Percentiles rank a stretch among this genome's conserved stretches.
These are phyloP conservation scores for Mucor mucedo DNA, from an alignment of 371 early-diverging fungal species.

Conservation along the genomic window DNA sequence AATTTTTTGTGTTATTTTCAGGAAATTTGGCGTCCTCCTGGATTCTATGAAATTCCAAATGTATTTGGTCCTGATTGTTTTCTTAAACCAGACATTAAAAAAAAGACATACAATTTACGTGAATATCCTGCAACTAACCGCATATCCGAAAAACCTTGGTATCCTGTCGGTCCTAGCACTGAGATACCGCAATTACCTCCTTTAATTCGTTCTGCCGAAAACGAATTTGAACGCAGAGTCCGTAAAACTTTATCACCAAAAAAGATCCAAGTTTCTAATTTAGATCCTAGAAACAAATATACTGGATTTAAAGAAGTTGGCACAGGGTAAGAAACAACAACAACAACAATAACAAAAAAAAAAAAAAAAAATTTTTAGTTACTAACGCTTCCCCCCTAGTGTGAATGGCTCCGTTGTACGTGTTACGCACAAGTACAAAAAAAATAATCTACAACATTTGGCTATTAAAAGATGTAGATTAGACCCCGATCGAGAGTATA, in stretches of 20 bases:
- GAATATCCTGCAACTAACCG: slow-evolving; percentile 33
- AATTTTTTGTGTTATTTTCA: background rate
- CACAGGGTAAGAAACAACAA: slow-evolving; percentile 41
- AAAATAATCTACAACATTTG: slow-evolving; percentile 38
- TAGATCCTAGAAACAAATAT: slow-evolving; percentile 54
- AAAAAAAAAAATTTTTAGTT: too few relatives aligned
- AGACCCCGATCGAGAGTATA: slow-evolving; percentile 58
- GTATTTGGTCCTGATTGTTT: slow-evolving; percentile 49
- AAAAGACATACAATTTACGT: slow-evolving; percentile 24
- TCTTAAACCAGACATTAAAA: slow-evolving; percentile 42
- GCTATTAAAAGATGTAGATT: slow-evolving; percentile 58
- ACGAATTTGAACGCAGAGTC: slow-evolving; percentile 51
- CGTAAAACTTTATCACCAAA: slow-evolving; percentile 44
- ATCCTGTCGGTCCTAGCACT: slow-evolving; percentile 44
- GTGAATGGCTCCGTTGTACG: slow-evolving; percentile 60
- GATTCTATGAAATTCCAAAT: slow-evolving; percentile 51
- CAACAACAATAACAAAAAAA: too few relatives aligned
- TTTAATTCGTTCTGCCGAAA: slow-evolving; percentile 45
- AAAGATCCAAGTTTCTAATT: slow-evolving; percentile 41
- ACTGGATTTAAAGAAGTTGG: slow-evolving; percentile 54
- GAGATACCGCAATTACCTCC: slow-evolving; percentile 54
- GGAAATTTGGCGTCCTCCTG: slow-evolving; percentile 54
- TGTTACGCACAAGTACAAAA: slow-evolving; percentile 51
- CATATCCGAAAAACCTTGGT: slow-evolving; percentile 37
- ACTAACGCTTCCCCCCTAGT: slow-evolving; percentile 25